Conservation (phyloP, 805 yeast genomes). For the Priceomyces medius region DNA sequence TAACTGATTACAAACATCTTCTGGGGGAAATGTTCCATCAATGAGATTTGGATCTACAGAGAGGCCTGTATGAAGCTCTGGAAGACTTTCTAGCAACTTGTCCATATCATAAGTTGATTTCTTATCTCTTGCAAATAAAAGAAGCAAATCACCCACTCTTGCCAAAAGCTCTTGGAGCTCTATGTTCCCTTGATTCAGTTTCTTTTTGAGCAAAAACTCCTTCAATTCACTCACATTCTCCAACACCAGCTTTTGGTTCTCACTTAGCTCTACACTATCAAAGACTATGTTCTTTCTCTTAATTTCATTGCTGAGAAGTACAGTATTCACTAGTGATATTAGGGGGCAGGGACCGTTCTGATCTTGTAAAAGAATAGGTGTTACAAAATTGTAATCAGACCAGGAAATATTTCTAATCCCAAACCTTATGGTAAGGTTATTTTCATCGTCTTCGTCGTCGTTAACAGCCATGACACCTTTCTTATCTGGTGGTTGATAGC, state of each 20-base stretch:
- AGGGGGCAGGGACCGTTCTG: slow-evolving; percentile 87
- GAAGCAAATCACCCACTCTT: slow-evolving; percentile 47
- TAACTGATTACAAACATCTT: slow-evolving; percentile 52
- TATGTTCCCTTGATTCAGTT: slow-evolving; percentile 14
- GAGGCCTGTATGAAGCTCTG: slow-evolving; percentile 67
- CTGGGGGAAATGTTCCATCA: slow-evolving; percentile 49
- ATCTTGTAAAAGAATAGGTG: slow-evolving; percentile 72
- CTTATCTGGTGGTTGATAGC: no score
- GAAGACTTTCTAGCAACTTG: slow-evolving; percentile 53
- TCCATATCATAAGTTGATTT: slow-evolving; percentile 20
- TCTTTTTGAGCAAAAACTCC: slow-evolving; percentile 11
- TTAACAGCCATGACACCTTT: no score
- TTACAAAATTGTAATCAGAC: slow-evolving; percentile 36
- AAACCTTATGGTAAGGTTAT: slow-evolving; percentile 8
- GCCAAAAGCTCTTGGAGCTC: slow-evolving; percentile 43
- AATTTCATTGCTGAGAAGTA: slow-evolving; percentile 51
- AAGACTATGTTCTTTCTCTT: slow-evolving; percentile 12
- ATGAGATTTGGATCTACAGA: slow-evolving; percentile 66
- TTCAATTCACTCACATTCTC: slow-evolving; percentile 17
- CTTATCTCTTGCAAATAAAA: slow-evolving; percentile 21
- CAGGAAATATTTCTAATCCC: slow-evolving; percentile 28
- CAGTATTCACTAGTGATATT: slow-evolving; percentile 70
- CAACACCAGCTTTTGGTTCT: slow-evolving; percentile 7
- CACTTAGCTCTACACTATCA: slow-evolving; percentile 6
- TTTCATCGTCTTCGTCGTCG: not conserved